phyloP scores from a whole-genome alignment of 371 early-diverging fungal genomes.

The Mortierella sp. region DNA sequence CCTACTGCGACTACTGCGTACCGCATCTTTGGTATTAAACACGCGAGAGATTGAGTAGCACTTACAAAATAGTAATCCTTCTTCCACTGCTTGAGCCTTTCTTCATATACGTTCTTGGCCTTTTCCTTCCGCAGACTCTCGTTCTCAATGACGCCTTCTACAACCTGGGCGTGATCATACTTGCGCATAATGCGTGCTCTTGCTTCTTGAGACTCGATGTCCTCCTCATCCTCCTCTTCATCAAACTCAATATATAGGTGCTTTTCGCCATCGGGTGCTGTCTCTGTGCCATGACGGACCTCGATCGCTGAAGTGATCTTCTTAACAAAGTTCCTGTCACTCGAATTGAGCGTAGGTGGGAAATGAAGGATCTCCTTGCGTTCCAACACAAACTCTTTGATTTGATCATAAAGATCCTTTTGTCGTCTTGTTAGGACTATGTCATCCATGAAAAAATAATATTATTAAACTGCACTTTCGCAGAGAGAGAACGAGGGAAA shows the following conservation, averaged over 20 bases:
- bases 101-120: conserved; percentile 67
- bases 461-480: not conserved
- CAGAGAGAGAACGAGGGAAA: too few species aligned
- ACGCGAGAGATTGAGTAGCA: not conserved
- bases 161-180: conserved; percentile 72
- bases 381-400: conserved; percentile 65
- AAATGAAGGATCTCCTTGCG: conserved; percentile 62
- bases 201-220: conserved; percentile 70
- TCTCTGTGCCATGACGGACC: conserved; percentile 61
- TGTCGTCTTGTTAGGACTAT: conserved; percentile 71
- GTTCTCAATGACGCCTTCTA: conserved; percentile 68
- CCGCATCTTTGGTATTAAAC: not conserved
- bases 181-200: conserved; percentile 73
- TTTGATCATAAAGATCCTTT: conserved; percentile 63
- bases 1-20: too few species aligned
- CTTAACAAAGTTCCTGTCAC: conserved; percentile 74
- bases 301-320: conserved; percentile 73
- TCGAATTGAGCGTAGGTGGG: conserved; percentile 61
- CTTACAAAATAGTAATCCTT: conserved; percentile 74
- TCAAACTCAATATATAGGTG: conserved; percentile 66
- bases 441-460: not conserved
- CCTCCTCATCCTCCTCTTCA: conserved; percentile 66
- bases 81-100: conserved; percentile 74
- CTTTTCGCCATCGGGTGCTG: conserved; percentile 54
- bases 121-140: conserved; percentile 58